Percentiles rank a stretch among this genome's conserved stretches.
phyloP scores from a whole-genome alignment of 371 early-diverging fungal species.

The Mycotypha africana region DNA sequence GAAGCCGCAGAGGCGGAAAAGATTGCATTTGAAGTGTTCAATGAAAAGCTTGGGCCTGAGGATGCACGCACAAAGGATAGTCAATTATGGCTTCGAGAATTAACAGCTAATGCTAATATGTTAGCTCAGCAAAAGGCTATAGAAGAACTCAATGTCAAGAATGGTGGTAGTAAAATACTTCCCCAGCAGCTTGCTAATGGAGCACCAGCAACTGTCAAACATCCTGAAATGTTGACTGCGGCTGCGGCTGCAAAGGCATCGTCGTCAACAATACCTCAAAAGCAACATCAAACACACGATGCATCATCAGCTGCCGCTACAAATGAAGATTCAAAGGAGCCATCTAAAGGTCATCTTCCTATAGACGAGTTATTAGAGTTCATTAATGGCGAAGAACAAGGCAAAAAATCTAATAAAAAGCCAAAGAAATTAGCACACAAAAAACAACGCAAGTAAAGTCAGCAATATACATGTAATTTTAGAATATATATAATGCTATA shows the following conservation, averaged over 20 bases:
- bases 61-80: conserved; percentile 72
- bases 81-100: conserved; percentile 66
- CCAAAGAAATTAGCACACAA: too few species aligned
- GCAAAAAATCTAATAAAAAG: too few species aligned
- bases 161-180: too few species aligned
- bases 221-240: too few species aligned
- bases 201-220: too few species aligned
- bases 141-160: conserved; percentile 8
- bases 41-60: conserved; percentile 63
- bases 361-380: conserved; percentile 58
- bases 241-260: conserved; percentile 4
- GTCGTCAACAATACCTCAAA: conserved; percentile 1
- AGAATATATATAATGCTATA: too few species aligned
- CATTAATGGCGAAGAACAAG: conserved; percentile 39
- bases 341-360: conserved; percentile 48
- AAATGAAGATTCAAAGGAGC: conserved; percentile 4
- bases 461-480: too few species aligned
- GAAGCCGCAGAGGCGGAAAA: conserved; percentile 72
- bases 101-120: conserved; percentile 29
- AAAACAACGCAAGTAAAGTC: too few species aligned
- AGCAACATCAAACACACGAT: too few species aligned
- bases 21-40: conserved; percentile 65
- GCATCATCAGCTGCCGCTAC: conserved; percentile 1
- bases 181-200: too few species aligned
- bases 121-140: conserved; percentile 27